Conservation (phyloP, 441 rosid species). For the Syzygium syzygioides region DNA sequence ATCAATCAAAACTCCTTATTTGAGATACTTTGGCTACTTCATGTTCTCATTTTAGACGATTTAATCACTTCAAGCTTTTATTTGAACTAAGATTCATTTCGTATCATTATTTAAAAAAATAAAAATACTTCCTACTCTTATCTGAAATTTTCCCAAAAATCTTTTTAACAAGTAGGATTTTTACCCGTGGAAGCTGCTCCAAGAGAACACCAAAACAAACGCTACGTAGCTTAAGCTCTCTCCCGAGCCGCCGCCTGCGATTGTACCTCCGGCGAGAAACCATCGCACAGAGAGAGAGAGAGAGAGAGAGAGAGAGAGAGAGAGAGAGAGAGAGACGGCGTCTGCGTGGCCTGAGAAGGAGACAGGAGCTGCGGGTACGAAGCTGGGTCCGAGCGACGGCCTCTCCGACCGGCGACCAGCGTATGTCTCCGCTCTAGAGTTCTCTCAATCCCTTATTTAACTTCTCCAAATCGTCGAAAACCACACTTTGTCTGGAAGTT, state of each 20-base stretch:
- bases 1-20: too few relatives aligned
- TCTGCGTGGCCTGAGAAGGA: not conserved
- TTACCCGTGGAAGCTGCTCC: not conserved
- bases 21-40: too few relatives aligned
- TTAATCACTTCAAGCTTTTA: too few relatives aligned
- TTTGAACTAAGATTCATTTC: too few relatives aligned
- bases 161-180: not conserved
- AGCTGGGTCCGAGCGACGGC: not conserved
- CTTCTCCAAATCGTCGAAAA: not conserved
- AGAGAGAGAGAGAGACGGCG: not conserved
- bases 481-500: not conserved
- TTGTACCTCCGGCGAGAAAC: not conserved
- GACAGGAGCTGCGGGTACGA: not conserved
- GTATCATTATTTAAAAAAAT: too few relatives aligned
- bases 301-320: not conserved
- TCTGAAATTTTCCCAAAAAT: too few relatives aligned
- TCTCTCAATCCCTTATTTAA: not conserved
- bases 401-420: not conserved
- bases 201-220: too few relatives aligned
- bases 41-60: too few relatives aligned
- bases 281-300: not conserved
- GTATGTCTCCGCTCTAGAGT: not conserved
- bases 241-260: not conserved
- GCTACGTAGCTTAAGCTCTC: not conserved
- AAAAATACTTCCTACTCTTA: too few relatives aligned